These are phyloP conservation scores for Vicia villosa DNA, from an alignment of 306 rosid genomes.

Conservation along the genomic window DNA sequence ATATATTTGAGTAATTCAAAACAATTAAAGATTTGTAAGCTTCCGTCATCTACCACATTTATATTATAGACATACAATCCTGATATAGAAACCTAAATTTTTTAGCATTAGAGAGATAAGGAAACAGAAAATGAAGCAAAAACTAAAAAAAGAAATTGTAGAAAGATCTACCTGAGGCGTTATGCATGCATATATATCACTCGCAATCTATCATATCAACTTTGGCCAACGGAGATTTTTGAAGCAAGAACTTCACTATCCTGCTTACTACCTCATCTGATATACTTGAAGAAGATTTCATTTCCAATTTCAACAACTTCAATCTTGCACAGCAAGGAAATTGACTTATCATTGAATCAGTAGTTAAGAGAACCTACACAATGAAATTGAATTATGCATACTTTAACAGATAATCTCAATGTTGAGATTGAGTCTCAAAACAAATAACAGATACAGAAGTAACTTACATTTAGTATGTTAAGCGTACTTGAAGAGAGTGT, in stretches of 20 bases:
- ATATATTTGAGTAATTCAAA: too few species aligned
- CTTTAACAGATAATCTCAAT: constrained; percentile 8
- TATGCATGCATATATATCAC: neutral
- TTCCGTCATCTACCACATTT: too few species aligned
- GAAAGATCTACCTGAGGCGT: neutral
- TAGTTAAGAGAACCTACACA: constrained; percentile 12
- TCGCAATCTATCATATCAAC: constrained; percentile 22
- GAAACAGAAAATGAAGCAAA: constrained; percentile 6
- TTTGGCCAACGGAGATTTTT: constrained; percentile 30
- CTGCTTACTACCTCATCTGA: constrained; percentile 5
- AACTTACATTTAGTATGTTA: constrained; percentile 35
- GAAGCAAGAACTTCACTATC: constrained; percentile 26
- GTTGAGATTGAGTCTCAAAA: neutral
- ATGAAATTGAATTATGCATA: constrained; percentile 5
- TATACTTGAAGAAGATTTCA: constrained; percentile 9
- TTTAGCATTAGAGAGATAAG: neutral
- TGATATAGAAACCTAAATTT: constrained; percentile 1
- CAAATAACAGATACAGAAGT: neutral
- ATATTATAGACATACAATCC: too few species aligned
- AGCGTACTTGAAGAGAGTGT: constrained; percentile 34
- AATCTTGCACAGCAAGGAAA: constrained; percentile 37
- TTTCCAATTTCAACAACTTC: constrained; percentile 24
- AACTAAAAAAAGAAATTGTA: neutral
- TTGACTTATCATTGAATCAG: constrained; percentile 7
- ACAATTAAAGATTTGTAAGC: too few species aligned